Conservation (phyloP, 208 protist genomes). For the Jaenimonas drosophilae region DNA sequence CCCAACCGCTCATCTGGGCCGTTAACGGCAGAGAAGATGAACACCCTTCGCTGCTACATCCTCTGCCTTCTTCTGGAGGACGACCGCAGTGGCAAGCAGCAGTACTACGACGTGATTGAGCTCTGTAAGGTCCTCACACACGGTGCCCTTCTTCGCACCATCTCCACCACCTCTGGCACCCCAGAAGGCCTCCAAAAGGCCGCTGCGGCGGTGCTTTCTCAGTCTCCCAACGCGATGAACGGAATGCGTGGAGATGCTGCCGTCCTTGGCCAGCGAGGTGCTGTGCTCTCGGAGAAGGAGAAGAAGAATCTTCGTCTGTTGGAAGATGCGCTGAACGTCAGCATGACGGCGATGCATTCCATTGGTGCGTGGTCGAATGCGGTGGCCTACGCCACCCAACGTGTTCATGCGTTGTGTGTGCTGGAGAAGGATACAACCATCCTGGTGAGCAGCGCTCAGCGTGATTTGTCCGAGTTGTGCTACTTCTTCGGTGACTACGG, state of each 20-base stretch:
- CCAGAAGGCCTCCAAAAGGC: slow-evolving; percentile 26
- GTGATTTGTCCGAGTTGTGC: slow-evolving; percentile 32
- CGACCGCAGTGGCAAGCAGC: slow-evolving; percentile 24
- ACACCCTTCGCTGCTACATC: slow-evolving; percentile 26
- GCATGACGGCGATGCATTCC: slow-evolving; percentile 21
- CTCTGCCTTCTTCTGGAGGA: slow-evolving; percentile 39
- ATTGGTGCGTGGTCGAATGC: slow-evolving; percentile 25
- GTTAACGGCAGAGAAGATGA: slow-evolving; percentile 13
- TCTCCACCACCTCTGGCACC: slow-evolving; percentile 25
- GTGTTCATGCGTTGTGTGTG: slow-evolving; percentile 38
- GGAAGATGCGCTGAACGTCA: slow-evolving; percentile 20
- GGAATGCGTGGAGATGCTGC: slow-evolving; percentile 1
- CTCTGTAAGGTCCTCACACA: slow-evolving; percentile 19
- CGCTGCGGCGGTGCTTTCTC: slow-evolving; percentile 16
- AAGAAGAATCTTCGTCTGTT: slow-evolving; percentile 14
- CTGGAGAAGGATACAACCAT: slow-evolving; percentile 27
- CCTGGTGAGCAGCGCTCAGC: slow-evolving; percentile 29
- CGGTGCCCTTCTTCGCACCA: slow-evolving; percentile 23
- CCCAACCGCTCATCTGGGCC: not conserved
- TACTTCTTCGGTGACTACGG: slow-evolving; percentile 37
- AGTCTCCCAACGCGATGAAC: not conserved
- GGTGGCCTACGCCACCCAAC: slow-evolving; percentile 38
- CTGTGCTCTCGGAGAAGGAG: slow-evolving; percentile 14
- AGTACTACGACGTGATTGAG: slow-evolving; percentile 30
- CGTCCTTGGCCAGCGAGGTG: not conserved